These are phyloP conservation scores for Termitomyces sp. DNA, from an alignment of 768 basidiomycete genomes.

Conservation along the genomic window DNA sequence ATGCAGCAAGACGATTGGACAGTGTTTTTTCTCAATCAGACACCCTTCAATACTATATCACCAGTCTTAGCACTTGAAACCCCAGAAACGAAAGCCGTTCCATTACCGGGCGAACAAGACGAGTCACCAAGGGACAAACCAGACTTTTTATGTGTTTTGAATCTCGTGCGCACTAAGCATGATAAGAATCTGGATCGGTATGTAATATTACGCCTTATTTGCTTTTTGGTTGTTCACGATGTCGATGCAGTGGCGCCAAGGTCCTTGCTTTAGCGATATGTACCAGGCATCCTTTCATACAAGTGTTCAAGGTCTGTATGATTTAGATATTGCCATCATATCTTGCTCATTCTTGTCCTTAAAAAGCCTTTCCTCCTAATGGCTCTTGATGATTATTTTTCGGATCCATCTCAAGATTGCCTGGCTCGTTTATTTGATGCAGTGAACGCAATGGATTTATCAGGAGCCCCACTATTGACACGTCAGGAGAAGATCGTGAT, in stretches of 20 bases:
- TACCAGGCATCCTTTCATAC: constrained; percentile 89
- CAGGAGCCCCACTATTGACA: constrained; percentile 70
- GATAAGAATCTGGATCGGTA: constrained; percentile 79
- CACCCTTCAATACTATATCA: constrained; percentile 79
- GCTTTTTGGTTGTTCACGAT: not conserved
- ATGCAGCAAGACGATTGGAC: constrained; percentile 96
- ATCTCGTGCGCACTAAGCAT: constrained; percentile 87
- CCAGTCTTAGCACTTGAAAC: constrained; percentile 75
- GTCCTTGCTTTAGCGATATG: constrained; percentile 95
- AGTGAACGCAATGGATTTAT: constrained; percentile 86
- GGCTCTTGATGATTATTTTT: constrained; percentile 93
- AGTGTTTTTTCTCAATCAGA: constrained; percentile 96
- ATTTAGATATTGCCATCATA: not conserved
- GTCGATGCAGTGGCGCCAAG: constrained; percentile 67
- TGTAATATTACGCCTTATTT: constrained; percentile 14
- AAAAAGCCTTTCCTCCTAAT: constrained; percentile 83
- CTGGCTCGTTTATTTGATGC: constrained; percentile 88
- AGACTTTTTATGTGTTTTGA: constrained; percentile 81
- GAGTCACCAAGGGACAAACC: constrained; percentile 24
- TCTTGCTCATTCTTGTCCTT: not conserved
- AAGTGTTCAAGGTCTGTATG: constrained; percentile 79
- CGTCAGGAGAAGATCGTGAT: constrained; percentile 85
- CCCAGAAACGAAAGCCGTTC: constrained; percentile 31
- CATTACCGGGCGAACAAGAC: constrained; percentile 29
- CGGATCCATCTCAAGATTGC: constrained; percentile 83